phyloP scores from a whole-genome alignment of 441 rosid species.

The Manihot esculenta region DNA sequence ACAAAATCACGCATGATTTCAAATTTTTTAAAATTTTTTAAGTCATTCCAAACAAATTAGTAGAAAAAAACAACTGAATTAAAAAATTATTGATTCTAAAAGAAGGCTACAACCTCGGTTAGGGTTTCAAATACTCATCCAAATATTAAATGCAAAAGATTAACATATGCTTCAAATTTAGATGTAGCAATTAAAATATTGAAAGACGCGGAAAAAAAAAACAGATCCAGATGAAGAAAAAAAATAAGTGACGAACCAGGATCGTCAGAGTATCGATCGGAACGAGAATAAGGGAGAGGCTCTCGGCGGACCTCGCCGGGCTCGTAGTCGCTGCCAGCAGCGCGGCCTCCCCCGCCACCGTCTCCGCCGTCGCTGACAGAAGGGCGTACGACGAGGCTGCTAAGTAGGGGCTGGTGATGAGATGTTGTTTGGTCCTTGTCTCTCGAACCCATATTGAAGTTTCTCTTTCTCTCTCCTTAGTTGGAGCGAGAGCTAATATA shows the following conservation, averaged over 20 bases:
- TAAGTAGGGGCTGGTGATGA: conserved; percentile 77
- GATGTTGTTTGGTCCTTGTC: conserved; percentile 56
- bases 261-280: conserved; percentile 58
- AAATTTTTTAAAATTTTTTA: no score
- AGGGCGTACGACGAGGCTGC: conserved; percentile 86
- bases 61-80: no score
- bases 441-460: conserved; percentile 55
- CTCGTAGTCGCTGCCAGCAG: conserved; percentile 53
- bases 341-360: conserved; percentile 37
- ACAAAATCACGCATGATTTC: no score
- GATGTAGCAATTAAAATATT: background rate
- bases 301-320: conserved; percentile 73
- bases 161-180: background rate
- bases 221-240: background rate
- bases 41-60: no score
- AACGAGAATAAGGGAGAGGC: conserved; percentile 50
- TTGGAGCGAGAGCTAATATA: background rate
- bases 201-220: background rate
- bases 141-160: background rate
- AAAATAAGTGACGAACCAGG: conserved; percentile 46
- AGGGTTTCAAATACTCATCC: conserved; percentile 1
- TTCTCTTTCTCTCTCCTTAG: conserved; percentile 24
- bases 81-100: no score
- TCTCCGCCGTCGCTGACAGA: conserved; percentile 54
- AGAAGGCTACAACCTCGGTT: no score